phyloP scores from a whole-genome alignment of 768 basidiomycete species.

The Hortiboletus campestris region DNA sequence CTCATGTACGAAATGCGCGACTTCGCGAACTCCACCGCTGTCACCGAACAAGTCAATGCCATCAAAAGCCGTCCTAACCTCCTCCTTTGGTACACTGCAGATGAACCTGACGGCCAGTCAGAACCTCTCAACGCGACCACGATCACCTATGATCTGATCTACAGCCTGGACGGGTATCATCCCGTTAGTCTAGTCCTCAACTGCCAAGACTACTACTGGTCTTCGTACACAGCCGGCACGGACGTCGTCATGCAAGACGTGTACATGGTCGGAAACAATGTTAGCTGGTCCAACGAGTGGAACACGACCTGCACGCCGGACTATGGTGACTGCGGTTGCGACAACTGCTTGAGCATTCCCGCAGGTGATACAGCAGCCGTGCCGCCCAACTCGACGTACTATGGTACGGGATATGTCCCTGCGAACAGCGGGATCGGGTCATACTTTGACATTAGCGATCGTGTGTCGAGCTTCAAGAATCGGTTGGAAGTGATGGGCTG shows the following conservation, averaged over 20 bases:
- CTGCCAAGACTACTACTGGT: slow-evolving; percentile 64
- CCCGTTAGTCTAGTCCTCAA: slow-evolving; percentile 65
- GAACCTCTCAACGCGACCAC: slow-evolving; percentile 60
- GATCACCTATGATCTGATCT: slow-evolving; percentile 54
- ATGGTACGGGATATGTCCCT: slow-evolving; percentile 15
- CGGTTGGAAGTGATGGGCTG: slow-evolving; percentile 63
- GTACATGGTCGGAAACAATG: slow-evolving; percentile 51
- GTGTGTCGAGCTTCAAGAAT: slow-evolving; percentile 64
- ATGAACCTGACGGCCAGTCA: slow-evolving; percentile 70
- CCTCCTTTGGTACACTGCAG: slow-evolving; percentile 70
- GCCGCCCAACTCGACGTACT: slow-evolving; percentile 25
- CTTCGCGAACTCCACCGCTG: slow-evolving; percentile 62
- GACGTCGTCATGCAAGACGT: slow-evolving; percentile 73
- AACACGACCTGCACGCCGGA: slow-evolving; percentile 58
- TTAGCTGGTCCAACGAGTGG: slow-evolving; percentile 61
- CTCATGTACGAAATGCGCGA: slow-evolving; percentile 83
- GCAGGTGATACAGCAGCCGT: slow-evolving; percentile 41
- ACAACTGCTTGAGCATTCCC: slow-evolving; percentile 48
- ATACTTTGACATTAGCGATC: slow-evolving; percentile 64
- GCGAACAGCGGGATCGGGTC: slow-evolving; percentile 31
- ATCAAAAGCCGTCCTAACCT: slow-evolving; percentile 69
- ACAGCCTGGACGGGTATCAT: slow-evolving; percentile 62
- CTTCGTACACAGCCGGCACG: slow-evolving; percentile 55
- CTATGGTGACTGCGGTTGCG: slow-evolving; percentile 75
- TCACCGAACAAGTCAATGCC: slow-evolving; percentile 64